Conservation (phyloP, 2,329 filamentous ascomycete genomes). For the Hymenoscyphus fructigenus region DNA sequence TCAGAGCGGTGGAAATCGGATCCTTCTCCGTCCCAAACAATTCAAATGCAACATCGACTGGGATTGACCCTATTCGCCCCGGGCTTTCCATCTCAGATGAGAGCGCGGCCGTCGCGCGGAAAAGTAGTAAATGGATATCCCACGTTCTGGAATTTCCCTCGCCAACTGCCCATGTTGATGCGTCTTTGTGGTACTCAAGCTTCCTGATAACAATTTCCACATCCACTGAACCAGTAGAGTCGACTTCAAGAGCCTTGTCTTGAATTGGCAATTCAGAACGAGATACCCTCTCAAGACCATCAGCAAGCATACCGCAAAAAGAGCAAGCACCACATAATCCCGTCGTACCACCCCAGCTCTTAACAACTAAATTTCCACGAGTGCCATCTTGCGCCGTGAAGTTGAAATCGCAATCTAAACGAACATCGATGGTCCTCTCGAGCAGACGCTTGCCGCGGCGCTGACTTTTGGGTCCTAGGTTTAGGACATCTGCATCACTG, state of each 20-base stretch:
- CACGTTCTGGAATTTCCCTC: not conserved
- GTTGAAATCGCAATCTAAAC: slow-evolving; percentile 1
- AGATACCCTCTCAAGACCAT: slow-evolving; percentile 3
- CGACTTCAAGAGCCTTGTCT: not conserved
- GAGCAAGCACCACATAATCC: slow-evolving; percentile 4
- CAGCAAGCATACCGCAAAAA: slow-evolving; percentile 5
- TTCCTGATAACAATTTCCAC: not conserved
- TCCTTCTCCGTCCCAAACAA: slow-evolving; percentile 15
- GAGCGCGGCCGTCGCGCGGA: not conserved
- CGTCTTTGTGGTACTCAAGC: slow-evolving; percentile 9
- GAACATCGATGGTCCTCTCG: slow-evolving; percentile 1
- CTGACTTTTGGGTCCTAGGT: not conserved
- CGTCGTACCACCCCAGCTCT: not conserved
- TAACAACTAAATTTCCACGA: not conserved
- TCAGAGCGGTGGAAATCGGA: slow-evolving; percentile 5
- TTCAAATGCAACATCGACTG: slow-evolving; percentile 15
- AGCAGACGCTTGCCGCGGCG: slow-evolving; percentile 1
- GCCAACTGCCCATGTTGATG: not conserved
- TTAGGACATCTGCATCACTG: slow-evolving; percentile 1
- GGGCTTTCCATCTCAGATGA: not conserved
- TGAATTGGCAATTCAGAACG: not conserved
- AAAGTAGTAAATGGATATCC: slow-evolving; percentile 1
- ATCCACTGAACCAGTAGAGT: not conserved
- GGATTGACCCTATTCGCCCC: not conserved
- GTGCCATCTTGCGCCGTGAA: not conserved